Evolutionary conservation across 106 monocot species (phyloP).

Genomic region (Ottelia alismoides): DNA sequence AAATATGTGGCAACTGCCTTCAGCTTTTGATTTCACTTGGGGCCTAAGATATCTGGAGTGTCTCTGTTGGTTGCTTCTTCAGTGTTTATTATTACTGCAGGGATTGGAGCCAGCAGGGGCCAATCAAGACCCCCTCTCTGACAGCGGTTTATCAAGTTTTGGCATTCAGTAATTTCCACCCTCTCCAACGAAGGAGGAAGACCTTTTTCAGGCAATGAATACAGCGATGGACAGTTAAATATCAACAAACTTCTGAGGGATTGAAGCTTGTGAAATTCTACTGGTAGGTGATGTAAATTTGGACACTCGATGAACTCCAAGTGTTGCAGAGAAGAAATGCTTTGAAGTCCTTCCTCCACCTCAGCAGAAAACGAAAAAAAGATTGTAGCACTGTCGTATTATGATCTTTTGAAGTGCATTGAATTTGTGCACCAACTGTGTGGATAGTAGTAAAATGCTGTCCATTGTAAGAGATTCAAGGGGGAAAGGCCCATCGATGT

Average conservation of each 20-base stretch:
- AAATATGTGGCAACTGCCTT: no score
- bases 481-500: no score
- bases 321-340: not conserved
- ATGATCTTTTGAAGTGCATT: not conserved
- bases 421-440: not conserved
- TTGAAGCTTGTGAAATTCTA: not conserved
- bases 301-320: not conserved
- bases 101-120: not conserved
- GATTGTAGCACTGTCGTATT: not conserved
- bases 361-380: not conserved
- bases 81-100: no score
- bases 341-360: not conserved
- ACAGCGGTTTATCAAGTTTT: not conserved
- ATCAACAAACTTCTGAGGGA: constrained; percentile 2
- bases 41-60: no score
- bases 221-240: not conserved
- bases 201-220: not conserved
- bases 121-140: not conserved
- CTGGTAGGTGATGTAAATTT: not conserved
- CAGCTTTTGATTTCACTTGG: no score
- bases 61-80: no score
- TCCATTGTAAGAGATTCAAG: not conserved
- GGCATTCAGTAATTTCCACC: not conserved
- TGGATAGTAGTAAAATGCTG: not conserved
- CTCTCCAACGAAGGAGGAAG: not conserved